Conservation (phyloP, 306 rosid genomes). For the Dalbergia cultrata region DNA sequence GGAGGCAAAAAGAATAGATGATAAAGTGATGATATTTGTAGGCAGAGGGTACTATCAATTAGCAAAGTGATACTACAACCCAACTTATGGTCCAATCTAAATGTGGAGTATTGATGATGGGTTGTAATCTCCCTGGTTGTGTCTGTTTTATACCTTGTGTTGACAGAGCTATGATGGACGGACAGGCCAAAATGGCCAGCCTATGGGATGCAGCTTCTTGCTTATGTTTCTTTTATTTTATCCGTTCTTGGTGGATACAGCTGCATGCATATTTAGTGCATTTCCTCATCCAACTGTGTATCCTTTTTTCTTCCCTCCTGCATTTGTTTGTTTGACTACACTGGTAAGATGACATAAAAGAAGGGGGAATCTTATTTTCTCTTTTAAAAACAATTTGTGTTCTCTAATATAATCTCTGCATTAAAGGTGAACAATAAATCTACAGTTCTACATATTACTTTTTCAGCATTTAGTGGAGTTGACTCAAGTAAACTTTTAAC, state of each 20-base stretch:
- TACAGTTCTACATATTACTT: slow-evolving; percentile 11
- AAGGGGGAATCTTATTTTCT: background rate
- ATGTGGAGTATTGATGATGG: slow-evolving; percentile 12
- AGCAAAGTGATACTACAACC: background rate
- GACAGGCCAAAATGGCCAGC: too few species aligned
- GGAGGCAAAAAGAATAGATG: slow-evolving; percentile 12
- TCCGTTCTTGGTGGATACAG: background rate
- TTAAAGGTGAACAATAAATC: slow-evolving; percentile 19
- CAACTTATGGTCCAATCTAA: background rate
- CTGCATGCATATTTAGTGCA: slow-evolving; percentile 26
- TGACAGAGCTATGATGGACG: background rate
- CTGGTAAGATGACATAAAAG: background rate
- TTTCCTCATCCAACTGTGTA: slow-evolving; percentile 11
- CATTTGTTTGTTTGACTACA: slow-evolving; percentile 20
- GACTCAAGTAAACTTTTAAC: background rate
- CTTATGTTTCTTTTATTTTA: slow-evolving; percentile 32
- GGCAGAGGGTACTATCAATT: background rate
- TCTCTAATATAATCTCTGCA: slow-evolving; percentile 7
- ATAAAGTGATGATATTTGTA: background rate
- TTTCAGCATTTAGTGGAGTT: background rate
- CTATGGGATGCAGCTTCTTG: slow-evolving; percentile 16
- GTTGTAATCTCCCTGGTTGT: slow-evolving; percentile 17
- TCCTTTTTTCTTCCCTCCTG: background rate
- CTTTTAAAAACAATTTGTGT: slow-evolving; percentile 1
- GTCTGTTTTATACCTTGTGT: background rate